Base-by-base conservation (phyloP, 1,139 yeast species). In the Yamadazyma triangularis region DNA sequence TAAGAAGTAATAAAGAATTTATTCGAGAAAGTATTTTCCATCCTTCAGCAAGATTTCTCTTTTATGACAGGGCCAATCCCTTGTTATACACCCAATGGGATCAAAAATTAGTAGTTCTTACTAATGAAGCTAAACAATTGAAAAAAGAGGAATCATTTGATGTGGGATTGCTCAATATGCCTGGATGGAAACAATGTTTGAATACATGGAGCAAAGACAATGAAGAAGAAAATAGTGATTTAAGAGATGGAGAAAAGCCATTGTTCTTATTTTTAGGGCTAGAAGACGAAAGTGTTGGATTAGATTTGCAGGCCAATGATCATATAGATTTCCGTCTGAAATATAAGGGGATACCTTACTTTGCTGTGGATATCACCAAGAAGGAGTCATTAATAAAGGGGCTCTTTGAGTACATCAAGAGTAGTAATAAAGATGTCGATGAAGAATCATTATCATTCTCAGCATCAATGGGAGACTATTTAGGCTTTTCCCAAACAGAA, bases 301-400 rank as follows among this genome's bases (percentile, higher is more conserved):
- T 54, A 30, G 58, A 60, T 38, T 41, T 65, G 30, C 47, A 47
- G 31, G 37, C 44, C 9, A 45, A 41, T 13, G 64, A 60, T 19
- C 47, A 45, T 16, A 53, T 68, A 36, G 70, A 60, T 40, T 62
- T 56, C 45, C 64, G 70, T 36, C 70, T 72, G 15, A 54, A 66
- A 26, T 83, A 82, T 51, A 64, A 63, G 30, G 96, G 96, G 4
- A 68, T 71, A 4, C 88, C 96, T 1, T 76, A 77, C 45, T 88
- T 75, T 58, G 95, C 89, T 0, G 68, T 88, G 21, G 95, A 87
- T 50, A 60, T 83, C 25, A 60, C 80, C 4, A 47, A 51, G 14
- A 36, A 58, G 14, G 51, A 58, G 0, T 41, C 45, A 12, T 45
- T 64, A 24, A 41, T 45, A 3, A 36, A 52, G 4, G 35, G 49